Evolutionary conservation across 768 basidiomycete species (phyloP).

Genomic region (Crepidotus variabilis): DNA sequence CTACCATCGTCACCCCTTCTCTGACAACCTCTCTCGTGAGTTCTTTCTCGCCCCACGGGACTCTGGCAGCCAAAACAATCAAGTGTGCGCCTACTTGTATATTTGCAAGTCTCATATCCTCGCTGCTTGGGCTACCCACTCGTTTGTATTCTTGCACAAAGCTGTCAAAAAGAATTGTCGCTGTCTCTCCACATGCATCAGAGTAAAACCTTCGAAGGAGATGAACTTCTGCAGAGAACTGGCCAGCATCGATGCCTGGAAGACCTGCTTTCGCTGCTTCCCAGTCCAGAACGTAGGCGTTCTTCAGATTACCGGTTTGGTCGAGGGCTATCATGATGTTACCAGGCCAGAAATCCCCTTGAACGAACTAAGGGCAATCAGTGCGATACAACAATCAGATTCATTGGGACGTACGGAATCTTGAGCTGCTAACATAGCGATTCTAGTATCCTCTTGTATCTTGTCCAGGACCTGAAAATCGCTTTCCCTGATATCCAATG

Average conservation of each 20-base stretch:
- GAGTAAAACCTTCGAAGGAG: constrained; percentile 45
- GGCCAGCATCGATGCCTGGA: constrained; percentile 56
- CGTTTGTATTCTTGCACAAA: constrained; percentile 46
- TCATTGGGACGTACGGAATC: constrained; percentile 22
- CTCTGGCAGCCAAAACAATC: constrained; percentile 45
- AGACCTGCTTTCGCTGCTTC: constrained; percentile 58
- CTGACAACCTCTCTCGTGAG: constrained; percentile 43
- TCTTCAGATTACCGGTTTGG: constrained; percentile 30
- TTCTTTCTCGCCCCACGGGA: constrained; percentile 47
- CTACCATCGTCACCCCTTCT: constrained; percentile 45
- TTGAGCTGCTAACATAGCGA: constrained; percentile 21
- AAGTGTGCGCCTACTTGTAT: constrained; percentile 55
- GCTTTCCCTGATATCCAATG: constrained; percentile 31
- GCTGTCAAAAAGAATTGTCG: constrained; percentile 31
- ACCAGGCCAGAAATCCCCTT: constrained; percentile 77
- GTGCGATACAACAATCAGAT: neutral
- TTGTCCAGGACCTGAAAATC: constrained; percentile 26
- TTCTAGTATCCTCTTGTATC: constrained; percentile 19
- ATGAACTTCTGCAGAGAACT: constrained; percentile 60
- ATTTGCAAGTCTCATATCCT: constrained; percentile 32
- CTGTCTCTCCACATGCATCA: constrained; percentile 27
- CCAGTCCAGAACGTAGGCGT: constrained; percentile 59
- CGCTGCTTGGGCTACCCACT: constrained; percentile 18
- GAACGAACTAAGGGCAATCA: constrained; percentile 33
- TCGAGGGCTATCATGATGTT: constrained; percentile 50